Evolutionary conservation across 495 filamentous ascomycete genomes (phyloP).

Genomic region (Articulospora tetracladia): DNA sequence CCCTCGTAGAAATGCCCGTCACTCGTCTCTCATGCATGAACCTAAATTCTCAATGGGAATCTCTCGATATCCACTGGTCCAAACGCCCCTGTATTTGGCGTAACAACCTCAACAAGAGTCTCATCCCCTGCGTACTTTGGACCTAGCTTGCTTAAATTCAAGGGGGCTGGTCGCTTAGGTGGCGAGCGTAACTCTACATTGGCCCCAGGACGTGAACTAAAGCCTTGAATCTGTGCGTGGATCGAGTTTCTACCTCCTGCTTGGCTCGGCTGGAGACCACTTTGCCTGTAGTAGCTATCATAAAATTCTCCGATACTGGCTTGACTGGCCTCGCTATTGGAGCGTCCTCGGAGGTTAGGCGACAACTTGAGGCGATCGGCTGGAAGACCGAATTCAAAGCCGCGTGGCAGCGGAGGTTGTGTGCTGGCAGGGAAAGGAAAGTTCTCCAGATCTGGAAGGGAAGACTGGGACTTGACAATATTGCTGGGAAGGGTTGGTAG

Average conservation of each 20-base stretch:
- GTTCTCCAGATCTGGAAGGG: neutral
- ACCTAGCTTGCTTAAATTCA: neutral
- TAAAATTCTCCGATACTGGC: constrained; percentile 20
- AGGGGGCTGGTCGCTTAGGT: neutral
- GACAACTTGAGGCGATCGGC: neutral
- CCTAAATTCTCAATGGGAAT: neutral
- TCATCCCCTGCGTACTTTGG: neutral
- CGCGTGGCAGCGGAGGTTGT: neutral
- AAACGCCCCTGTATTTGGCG: neutral
- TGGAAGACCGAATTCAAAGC: neutral
- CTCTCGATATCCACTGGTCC: neutral
- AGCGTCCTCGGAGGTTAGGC: neutral
- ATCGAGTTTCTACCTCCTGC: neutral
- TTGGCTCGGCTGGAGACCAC: neutral
- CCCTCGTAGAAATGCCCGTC: too few relatives aligned
- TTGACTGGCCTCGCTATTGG: constrained; percentile 10
- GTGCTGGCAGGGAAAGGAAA: neutral
- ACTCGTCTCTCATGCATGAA: neutral
- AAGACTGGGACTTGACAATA: neutral
- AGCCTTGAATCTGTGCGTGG: neutral
- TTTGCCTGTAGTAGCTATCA: constrained; percentile 20
- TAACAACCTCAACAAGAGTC: neutral
- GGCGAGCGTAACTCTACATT: neutral
- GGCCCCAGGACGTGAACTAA: neutral
- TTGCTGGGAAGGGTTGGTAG: neutral